Evolutionary conservation across 495 filamentous ascomycete species (phyloP).

Genomic region (Aspergillus heteromorphus): DNA sequence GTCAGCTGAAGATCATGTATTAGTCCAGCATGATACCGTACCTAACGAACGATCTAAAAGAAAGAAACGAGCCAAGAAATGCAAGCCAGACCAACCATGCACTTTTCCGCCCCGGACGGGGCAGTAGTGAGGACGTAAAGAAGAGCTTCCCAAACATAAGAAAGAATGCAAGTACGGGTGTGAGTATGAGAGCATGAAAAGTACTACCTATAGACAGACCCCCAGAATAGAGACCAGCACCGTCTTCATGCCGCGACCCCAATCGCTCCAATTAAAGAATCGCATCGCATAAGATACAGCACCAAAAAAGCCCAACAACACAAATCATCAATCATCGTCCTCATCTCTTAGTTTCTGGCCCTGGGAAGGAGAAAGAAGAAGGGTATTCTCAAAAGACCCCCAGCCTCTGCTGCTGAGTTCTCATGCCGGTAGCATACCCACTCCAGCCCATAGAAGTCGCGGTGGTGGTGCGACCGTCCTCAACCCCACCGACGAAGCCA

Average conservation of each 20-base stretch:
- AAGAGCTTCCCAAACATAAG: not conserved
- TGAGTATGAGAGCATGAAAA: no score
- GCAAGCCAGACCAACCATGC: not conserved
- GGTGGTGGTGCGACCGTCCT: constrained; percentile 11
- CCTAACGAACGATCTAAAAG: not conserved
- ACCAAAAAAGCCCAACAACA: not conserved
- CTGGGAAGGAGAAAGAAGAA: not conserved
- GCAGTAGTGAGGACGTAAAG: not conserved
- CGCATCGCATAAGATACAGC: no score
- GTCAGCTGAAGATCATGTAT: not conserved
- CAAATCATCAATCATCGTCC: not conserved
- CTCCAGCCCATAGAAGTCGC: constrained; percentile 6
- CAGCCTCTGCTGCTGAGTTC: not conserved
- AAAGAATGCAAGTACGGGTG: no score
- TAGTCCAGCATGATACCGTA: not conserved
- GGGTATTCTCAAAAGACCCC: not conserved
- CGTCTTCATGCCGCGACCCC: not conserved
- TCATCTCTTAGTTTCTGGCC: no score
- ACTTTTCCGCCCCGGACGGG: not conserved
- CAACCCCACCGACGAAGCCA: constrained; percentile 37
- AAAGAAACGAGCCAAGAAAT: not conserved
- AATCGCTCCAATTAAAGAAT: not conserved
- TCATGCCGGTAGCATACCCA: constrained; percentile 4
- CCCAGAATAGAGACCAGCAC: not conserved
- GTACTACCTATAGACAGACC: not conserved